Conservation (phyloP, 169 alveolate genomes). For the Toxoplasma gondii region DNA sequence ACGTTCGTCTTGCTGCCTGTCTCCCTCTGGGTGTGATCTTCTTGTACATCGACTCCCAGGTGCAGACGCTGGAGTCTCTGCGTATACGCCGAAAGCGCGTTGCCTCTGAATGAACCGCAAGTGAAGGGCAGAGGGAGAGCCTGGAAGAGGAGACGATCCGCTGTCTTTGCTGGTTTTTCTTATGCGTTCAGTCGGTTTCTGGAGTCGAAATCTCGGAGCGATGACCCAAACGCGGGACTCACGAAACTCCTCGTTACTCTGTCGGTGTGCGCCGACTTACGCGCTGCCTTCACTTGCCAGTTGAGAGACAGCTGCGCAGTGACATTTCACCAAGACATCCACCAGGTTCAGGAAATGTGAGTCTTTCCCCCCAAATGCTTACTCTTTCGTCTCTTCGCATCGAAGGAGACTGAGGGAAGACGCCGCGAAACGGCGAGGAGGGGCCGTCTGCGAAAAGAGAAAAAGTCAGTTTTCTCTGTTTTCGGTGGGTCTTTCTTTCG, state of each 20-base stretch:
- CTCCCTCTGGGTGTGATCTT: no score
- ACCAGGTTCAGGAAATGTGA: conserved; percentile 19
- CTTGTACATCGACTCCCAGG: no score
- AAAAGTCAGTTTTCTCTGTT: background rate
- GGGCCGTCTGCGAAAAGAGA: no score
- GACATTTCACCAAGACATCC: background rate
- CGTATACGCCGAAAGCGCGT: no score
- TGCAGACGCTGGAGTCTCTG: no score
- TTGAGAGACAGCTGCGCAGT: conserved; percentile 20
- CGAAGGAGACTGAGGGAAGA: background rate
- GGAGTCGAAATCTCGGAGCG: conserved; percentile 52
- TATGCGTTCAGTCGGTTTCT: background rate
- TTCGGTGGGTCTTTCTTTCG: background rate
- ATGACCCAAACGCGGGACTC: conserved; percentile 40
- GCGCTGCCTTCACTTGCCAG: conserved; percentile 25
- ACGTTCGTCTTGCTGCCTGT: no score
- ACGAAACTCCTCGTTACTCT: conserved; percentile 50
- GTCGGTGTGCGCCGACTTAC: conserved; percentile 39
- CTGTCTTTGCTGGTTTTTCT: background rate
- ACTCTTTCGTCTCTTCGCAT: background rate
- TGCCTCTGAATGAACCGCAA: no score
- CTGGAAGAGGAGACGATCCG: background rate
- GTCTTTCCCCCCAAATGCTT: background rate
- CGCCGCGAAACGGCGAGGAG: background rate
- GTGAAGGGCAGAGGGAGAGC: no score